Evolutionary conservation across 345 rosid species (phyloP), one percentile per base, ranked within the genome.

Genomic region (Alliaria petiolata): DNA sequence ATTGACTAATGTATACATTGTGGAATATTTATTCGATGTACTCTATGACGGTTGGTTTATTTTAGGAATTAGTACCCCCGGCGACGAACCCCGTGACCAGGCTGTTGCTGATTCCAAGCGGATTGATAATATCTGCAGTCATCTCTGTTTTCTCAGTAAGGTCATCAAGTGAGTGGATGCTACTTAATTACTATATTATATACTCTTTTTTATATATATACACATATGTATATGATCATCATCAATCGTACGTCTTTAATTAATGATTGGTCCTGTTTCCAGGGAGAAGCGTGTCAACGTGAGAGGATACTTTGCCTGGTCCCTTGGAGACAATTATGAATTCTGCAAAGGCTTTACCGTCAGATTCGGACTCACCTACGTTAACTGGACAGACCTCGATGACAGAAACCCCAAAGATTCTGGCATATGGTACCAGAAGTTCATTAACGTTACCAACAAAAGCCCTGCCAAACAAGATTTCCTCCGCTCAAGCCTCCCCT

Each of bases 271-370:
- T 20, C 11, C 4, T 25, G n/a, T 58, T 69, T 45, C 5, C 39
- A 68, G 72, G 35, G 64, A 68, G 55, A 33, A 7, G 4, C 0
- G 8, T 11, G 26, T 25, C 40, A 63, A 72, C 11, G 54, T 72
- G 26, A 63, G 44, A 62, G 64, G 64, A 54, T 72, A 72, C 57
- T 62, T 72, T 62, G 63, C 8, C 2, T 72, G 76, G 70, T 6
- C 76, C 34, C 69, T 72, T 26, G 74, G 40, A 0, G 67, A 70
- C 25, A 70, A 59, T 25, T 70, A 70, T 30, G 67, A 70, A 38
- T 70, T 70, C 10, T 6, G 40, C 25, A 1, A 22, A 22, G 25
- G 25, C 25, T 22, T 22, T 22, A 22, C 25, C 2, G 25, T 22
- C 3, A 22, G 25, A 22, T 22, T 22, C 25, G 25, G 25, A 22